These are phyloP conservation scores for Suillus tomentosus DNA, from an alignment of 768 basidiomycete species.

Conservation along the genomic window DNA sequence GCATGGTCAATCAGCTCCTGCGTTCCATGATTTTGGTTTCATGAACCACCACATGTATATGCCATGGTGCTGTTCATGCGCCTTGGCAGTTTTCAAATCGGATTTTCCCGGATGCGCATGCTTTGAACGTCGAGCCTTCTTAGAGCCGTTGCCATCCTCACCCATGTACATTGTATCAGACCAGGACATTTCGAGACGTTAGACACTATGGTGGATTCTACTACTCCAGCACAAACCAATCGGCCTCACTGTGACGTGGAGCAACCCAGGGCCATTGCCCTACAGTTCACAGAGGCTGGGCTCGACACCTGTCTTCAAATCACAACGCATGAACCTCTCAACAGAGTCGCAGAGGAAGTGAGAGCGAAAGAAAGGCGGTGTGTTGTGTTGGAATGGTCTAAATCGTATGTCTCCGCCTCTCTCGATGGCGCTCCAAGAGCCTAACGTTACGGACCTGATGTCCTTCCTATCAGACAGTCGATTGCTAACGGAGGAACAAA, in stretches of 20 bases:
- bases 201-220: not conserved
- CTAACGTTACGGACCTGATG: conserved; percentile 22
- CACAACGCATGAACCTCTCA: conserved; percentile 20
- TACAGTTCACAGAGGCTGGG: conserved; percentile 33
- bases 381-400: conserved; percentile 17
- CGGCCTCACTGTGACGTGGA: conserved; percentile 13
- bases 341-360: conserved; percentile 28
- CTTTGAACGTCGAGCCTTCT: too few relatives aligned
- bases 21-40: too few relatives aligned
- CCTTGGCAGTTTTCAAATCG: too few relatives aligned
- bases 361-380: conserved; percentile 19
- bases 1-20: too few relatives aligned
- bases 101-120: too few relatives aligned
- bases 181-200: not conserved
- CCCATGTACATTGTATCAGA: conserved; percentile 5
- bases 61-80: too few relatives aligned
- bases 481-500: not conserved
- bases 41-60: too few relatives aligned
- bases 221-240: not conserved
- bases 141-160: not conserved
- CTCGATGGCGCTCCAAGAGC: too few relatives aligned
- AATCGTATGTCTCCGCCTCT: too few relatives aligned
- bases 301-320: conserved; percentile 28
- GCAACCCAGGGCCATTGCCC: conserved; percentile 34
- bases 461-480: conserved; percentile 32